Percentiles rank a stretch among this genome's conserved stretches.
Conservation (phyloP, 192 early-diverging fungal species). For the Irineochytrium annulatum region DNA sequence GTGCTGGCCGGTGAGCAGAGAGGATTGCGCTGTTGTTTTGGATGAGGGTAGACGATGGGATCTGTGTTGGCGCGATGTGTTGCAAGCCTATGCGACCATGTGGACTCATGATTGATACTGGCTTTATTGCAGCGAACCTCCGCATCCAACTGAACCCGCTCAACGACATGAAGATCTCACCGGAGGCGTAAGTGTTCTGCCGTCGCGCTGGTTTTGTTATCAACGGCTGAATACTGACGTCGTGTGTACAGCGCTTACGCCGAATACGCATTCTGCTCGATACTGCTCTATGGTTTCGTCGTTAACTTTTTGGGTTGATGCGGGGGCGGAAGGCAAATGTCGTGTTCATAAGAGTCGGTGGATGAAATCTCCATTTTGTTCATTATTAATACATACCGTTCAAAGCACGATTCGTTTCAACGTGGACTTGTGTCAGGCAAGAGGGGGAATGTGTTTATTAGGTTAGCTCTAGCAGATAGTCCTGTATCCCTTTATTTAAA, state of each 20-base stretch:
- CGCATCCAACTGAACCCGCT: constrained; percentile 87
- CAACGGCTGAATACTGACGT: background rate
- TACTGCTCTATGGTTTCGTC: constrained; percentile 86
- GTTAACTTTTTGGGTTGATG: constrained; percentile 88
- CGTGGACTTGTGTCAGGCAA: too few relatives aligned
- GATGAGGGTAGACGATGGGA: background rate
- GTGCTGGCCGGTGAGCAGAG: constrained; percentile 68
- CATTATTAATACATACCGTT: too few relatives aligned
- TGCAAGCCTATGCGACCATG: background rate
- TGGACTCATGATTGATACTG: background rate
- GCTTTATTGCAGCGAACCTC: constrained; percentile 67
- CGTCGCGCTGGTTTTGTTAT: background rate
- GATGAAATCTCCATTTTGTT: background rate
- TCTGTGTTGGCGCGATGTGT: background rate
- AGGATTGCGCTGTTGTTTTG: background rate
- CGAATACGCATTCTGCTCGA: constrained; percentile 82
- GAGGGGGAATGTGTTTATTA: background rate
- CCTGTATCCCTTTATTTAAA: background rate
- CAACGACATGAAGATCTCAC: constrained; percentile 73
- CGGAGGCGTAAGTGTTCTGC: constrained; percentile 66
- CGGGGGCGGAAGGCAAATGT: background rate
- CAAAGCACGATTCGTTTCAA: too few relatives aligned
- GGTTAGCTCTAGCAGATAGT: background rate
- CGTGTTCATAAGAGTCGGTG: background rate
- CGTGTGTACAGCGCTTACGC: constrained; percentile 72